Evolutionary conservation across 2,329 filamentous ascomycete genomes (phyloP).

Genomic region (Ceratocystis diversiconidia): DNA sequence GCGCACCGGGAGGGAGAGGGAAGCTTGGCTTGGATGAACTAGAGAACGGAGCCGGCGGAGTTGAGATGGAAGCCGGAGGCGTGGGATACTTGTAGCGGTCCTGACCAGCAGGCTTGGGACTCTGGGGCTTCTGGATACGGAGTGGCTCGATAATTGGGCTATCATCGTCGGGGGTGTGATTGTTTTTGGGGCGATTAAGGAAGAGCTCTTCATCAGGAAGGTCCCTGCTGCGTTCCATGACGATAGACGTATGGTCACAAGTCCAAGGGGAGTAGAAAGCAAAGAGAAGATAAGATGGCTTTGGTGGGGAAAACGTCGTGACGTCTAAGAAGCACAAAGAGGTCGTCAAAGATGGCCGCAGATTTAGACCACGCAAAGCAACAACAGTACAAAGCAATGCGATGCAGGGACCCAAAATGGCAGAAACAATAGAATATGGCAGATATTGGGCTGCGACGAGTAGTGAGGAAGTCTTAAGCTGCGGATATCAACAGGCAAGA

Average conservation of each 20-base stretch:
- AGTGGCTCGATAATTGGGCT: slow-evolving; percentile 73
- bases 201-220: slow-evolving; percentile 74
- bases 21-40: slow-evolving; percentile 41
- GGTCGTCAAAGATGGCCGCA: slow-evolving; percentile 3
- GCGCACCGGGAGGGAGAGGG: slow-evolving; percentile 52
- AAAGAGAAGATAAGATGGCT: neutral
- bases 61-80: slow-evolving; percentile 28
- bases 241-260: neutral
- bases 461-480: neutral
- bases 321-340: neutral
- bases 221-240: slow-evolving; percentile 44
- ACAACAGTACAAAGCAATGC: neutral
- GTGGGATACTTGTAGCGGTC: slow-evolving; percentile 39
- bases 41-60: slow-evolving; percentile 29
- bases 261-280: neutral
- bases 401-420: slow-evolving; percentile 1
- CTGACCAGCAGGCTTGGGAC: slow-evolving; percentile 35
- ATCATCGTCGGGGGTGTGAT: slow-evolving; percentile 36
- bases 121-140: slow-evolving; percentile 69
- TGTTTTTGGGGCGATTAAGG: slow-evolving; percentile 41
- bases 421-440: neutral
- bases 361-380: neutral
- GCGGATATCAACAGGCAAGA: neutral
- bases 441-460: neutral
- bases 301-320: neutral